Percentiles rank a stretch among this genome's conserved stretches.
These are phyloP conservation scores for Carex kokanica DNA, from an alignment of 176 grass and related monocot genomes.

Conservation along the genomic window DNA sequence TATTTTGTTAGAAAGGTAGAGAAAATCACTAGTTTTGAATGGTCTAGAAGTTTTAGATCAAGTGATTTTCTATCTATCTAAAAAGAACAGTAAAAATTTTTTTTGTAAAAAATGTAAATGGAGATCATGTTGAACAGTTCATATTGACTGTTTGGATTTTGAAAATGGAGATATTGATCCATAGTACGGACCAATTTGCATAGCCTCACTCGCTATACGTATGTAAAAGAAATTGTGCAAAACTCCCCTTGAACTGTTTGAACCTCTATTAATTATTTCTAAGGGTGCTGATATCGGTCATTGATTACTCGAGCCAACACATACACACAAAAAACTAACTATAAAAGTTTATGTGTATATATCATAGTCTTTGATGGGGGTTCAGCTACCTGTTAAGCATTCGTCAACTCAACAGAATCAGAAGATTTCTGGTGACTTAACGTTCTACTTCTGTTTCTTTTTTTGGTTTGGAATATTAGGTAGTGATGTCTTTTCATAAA, in stretches of 20 bases:
- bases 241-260: not conserved
- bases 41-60: too few relatives aligned
- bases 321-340: not conserved
- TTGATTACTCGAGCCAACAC: not conserved
- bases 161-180: too few relatives aligned
- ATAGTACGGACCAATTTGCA: too few relatives aligned
- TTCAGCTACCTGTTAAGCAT: not conserved
- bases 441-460: not conserved
- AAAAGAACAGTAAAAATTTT: too few relatives aligned
- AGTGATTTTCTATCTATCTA: too few relatives aligned
- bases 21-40: too few relatives aligned
- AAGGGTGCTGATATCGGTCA: not conserved
- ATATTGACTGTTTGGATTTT: too few relatives aligned
- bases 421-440: not conserved
- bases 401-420: not conserved
- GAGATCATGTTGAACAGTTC: too few relatives aligned
- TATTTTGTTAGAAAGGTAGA: too few relatives aligned
- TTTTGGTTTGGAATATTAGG: constrained; percentile 39
- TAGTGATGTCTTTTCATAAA: constrained; percentile 97
- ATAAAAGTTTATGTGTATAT: not conserved
- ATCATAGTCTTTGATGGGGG: not conserved
- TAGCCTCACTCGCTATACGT: too few relatives aligned
- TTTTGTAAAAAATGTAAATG: too few relatives aligned
- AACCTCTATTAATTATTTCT: not conserved
- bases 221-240: not conserved